phyloP scores from a whole-genome alignment of 257 asterid species.

The Petunia axillaris region DNA sequence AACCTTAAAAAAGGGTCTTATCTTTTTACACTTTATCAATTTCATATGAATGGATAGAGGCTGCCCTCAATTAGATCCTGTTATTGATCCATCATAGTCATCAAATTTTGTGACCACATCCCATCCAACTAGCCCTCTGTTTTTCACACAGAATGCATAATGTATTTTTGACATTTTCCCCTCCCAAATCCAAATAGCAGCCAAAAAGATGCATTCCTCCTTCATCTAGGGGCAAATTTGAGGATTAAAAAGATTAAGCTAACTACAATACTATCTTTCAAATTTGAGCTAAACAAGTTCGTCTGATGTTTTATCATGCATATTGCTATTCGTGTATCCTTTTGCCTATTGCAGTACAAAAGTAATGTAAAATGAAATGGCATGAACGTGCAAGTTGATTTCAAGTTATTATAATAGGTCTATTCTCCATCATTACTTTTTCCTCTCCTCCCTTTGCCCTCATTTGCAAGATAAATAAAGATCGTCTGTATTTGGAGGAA shows the following conservation, averaged over 20 bases:
- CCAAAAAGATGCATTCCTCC: background rate
- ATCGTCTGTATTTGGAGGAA: too few species aligned
- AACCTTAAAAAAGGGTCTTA: conserved; percentile 22
- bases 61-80: background rate
- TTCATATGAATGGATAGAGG: background rate
- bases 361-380: background rate
- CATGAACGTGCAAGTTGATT: too few species aligned
- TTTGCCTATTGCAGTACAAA: background rate
- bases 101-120: background rate
- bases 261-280: background rate
- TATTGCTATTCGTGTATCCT: background rate
- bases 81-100: background rate
- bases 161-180: background rate
- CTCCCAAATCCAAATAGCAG: background rate
- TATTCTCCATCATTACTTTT: too few species aligned
- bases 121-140: background rate
- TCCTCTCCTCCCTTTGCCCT: too few species aligned
- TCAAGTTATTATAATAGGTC: too few species aligned
- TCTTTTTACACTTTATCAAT: background rate
- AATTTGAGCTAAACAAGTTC: background rate
- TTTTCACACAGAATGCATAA: background rate
- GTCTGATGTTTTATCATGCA: background rate
- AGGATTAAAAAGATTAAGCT: background rate
- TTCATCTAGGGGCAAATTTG: background rate
- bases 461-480: too few species aligned